phyloP scores from a whole-genome alignment of 23 red algal genomes.

The Cyanidioschyzon merolae region DNA sequence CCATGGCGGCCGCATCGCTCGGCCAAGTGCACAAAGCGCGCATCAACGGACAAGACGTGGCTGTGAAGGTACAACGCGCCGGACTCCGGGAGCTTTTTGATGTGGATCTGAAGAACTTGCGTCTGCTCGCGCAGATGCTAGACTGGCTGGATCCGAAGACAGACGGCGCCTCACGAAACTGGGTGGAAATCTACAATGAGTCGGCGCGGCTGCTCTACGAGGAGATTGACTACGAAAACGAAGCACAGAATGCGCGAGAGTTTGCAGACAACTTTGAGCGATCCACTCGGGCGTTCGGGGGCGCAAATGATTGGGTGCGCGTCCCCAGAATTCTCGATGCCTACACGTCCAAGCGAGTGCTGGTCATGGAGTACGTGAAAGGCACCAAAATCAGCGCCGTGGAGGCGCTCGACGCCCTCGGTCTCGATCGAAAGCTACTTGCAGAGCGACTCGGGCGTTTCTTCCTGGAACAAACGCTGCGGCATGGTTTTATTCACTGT shows the following conservation, averaged over 20 bases:
- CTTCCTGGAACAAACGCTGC: constrained; percentile 74
- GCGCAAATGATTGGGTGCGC: constrained; percentile 38
- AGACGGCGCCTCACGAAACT: constrained; percentile 62
- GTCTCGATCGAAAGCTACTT: constrained; percentile 46
- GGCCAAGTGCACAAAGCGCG: constrained; percentile 87
- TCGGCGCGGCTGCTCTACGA: constrained; percentile 77
- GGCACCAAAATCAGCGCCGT: constrained; percentile 80
- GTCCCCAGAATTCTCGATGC: constrained; percentile 61
- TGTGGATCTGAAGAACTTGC: constrained; percentile 86
- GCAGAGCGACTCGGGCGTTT: constrained; percentile 55
- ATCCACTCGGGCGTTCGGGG: neutral
- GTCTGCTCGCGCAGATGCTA: constrained; percentile 44
- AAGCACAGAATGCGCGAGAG: constrained; percentile 59
- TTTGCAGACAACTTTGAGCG: constrained; percentile 68
- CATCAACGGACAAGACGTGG: constrained; percentile 54
- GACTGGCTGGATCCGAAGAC: constrained; percentile 59
- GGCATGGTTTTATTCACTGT: constrained; percentile 87
- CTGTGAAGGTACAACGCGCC: constrained; percentile 85
- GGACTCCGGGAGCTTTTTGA: constrained; percentile 82
- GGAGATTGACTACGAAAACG: constrained; percentile 86
- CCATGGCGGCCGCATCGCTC: constrained; percentile 88
- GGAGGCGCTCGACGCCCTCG: constrained; percentile 39
- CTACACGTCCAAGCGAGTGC: constrained; percentile 44
- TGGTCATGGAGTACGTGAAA: constrained; percentile 93
- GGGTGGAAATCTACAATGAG: constrained; percentile 84